Percentiles rank a stretch among this genome's conserved stretches.
Evolutionary conservation across 1,284 basidiomycete species (phyloP).

Genomic region (Cryptococcus depauperatus): DNA sequence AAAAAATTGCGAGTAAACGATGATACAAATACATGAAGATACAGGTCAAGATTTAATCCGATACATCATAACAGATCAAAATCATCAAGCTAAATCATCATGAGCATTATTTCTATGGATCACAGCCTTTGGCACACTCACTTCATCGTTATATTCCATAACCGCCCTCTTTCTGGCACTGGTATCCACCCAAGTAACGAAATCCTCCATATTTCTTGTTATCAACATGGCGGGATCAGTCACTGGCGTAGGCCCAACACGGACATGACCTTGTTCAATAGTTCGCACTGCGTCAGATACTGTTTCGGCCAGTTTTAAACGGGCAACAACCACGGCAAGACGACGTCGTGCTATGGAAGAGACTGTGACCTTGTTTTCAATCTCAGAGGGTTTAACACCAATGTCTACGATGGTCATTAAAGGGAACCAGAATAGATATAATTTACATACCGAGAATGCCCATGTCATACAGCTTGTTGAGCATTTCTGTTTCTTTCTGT

Average conservation of each 20-base stretch:
- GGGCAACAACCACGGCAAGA: constrained; percentile 85
- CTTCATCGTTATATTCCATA: constrained; percentile 95
- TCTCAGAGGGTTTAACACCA: constrained; percentile 67
- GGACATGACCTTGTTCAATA: constrained; percentile 96
- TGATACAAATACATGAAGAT: too few relatives aligned
- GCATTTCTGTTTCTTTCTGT: constrained; percentile 75
- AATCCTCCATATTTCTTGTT: constrained; percentile 97
- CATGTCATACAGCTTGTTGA: constrained; percentile 96
- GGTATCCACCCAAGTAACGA: constrained; percentile 98
- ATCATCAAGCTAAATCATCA: constrained; percentile 64
- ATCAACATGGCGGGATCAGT: constrained; percentile 96
- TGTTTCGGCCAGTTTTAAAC: constrained; percentile 90
- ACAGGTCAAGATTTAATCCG: too few relatives aligned
- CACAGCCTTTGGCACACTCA: constrained; percentile 40
- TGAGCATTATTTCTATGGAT: neutral
- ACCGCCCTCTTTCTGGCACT: constrained; percentile 94
- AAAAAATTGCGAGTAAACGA: too few relatives aligned
- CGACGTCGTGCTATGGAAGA: constrained; percentile 86
- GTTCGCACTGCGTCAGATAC: constrained; percentile 93
- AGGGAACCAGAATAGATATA: neutral
- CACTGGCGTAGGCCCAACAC: constrained; percentile 91
- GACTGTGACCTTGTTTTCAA: constrained; percentile 92
- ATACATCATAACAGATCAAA: constrained; percentile 71
- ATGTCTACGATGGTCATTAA: constrained; percentile 50
- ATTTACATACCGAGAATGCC: constrained; percentile 61